Evolutionary conservation across 495 filamentous ascomycete species (phyloP), one percentile per base, ranked within the genome.

Genomic region (Pseudomonodictys pantanalensis): DNA sequence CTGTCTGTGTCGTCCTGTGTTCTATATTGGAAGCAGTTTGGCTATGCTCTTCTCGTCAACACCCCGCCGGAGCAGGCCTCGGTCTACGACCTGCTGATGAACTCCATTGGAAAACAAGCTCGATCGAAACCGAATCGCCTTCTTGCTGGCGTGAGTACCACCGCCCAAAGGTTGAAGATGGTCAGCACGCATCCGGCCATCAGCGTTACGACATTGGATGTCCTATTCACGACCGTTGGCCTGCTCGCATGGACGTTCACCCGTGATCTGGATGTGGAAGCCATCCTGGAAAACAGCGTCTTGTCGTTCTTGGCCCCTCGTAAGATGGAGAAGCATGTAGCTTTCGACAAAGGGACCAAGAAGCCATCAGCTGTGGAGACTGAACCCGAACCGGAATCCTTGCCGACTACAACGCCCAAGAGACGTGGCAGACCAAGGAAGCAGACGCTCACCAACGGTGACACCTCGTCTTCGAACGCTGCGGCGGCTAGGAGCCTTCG

Each of bases 201-300:
- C 17, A 68, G 72, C 39, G 74, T 71, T 9, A 75, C 75, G 4
- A 78, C 77, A 0, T 74, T 73, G 58, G 81, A 83, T 64, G 78
- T 79, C 0, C 59, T 83, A 1, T 68, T 83, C n/a, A 78, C 69
- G 39, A 68, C 71, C 5, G 48, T 82, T 2, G 80, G 79, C 61
- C 68, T 84, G 1, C 76, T 79, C 3, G 44, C 78, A 0, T 84
- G 81, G 81, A 72, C 76, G 8, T 78, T 77, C n/a, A 70, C 78
- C 5, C 70, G 80, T 11, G 73, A 76, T 10, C 67, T 76, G 7
- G 75, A 81, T 60, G 65, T 73, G 0, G 55, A 68, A 26, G 68
- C 73, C 48, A 77, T 83, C 58, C 60, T 69, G 6, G 57, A 65
- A 4, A 60, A 56, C 46, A 59, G 62, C 28, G 17, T 56, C 52